These are phyloP conservation scores for Galerina marginata DNA, from an alignment of 768 basidiomycete species.

Conservation along the genomic window DNA sequence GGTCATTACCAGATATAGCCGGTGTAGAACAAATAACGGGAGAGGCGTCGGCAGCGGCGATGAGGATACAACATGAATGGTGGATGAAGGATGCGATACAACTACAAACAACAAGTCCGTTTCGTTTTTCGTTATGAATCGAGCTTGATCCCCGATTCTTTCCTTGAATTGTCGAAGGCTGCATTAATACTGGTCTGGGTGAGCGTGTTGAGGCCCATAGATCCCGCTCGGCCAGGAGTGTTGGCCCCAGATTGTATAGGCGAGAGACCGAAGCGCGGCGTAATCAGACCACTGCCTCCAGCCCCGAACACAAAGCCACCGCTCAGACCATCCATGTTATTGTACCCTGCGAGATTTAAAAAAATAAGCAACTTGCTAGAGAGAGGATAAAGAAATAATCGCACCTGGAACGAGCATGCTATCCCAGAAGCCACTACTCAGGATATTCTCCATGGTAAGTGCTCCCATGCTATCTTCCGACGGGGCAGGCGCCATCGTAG, in stretches of 20 bases:
- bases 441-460: slow-evolving; percentile 83
- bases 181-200: slow-evolving; percentile 54
- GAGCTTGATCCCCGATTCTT: slow-evolving; percentile 36
- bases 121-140: slow-evolving; percentile 29
- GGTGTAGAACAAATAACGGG: no score
- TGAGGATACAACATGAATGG: not conserved
- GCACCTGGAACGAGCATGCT: slow-evolving; percentile 84
- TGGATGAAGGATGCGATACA: not conserved
- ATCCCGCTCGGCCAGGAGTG: slow-evolving; percentile 41
- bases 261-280: slow-evolving; percentile 67
- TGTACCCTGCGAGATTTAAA: slow-evolving; percentile 60
- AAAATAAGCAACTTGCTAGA: slow-evolving; percentile 2
- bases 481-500: slow-evolving; percentile 74
- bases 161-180: slow-evolving; percentile 44
- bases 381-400: slow-evolving; percentile 29
- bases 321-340: slow-evolving; percentile 80
- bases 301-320: slow-evolving; percentile 88
- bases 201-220: slow-evolving; percentile 27
- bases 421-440: slow-evolving; percentile 86
- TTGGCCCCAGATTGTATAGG: slow-evolving; percentile 64
- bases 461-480: slow-evolving; percentile 38
- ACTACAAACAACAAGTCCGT: slow-evolving; percentile 1
- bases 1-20: no score
- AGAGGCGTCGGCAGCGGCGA: no score
- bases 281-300: slow-evolving; percentile 84